Base-by-base conservation (phyloP, 352 stramenopile species). In the Phytophthora constricta region DNA sequence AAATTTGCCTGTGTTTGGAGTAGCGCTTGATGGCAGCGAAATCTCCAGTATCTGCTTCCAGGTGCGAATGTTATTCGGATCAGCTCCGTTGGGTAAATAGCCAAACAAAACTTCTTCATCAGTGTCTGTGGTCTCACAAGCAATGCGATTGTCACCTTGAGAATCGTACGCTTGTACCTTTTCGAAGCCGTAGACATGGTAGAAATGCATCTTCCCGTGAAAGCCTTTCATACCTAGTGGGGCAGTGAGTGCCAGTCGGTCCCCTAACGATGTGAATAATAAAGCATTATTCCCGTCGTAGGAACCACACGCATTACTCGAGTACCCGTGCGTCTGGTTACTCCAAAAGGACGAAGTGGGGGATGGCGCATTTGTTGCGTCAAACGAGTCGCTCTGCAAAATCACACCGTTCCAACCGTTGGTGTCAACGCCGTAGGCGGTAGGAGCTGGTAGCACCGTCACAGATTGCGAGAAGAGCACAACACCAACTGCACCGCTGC, bases 361-460 rank as follows among this genome's bases (percentile, higher is more conserved):
- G 2, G 58, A 14, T 1, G 67, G 51, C 54, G 67, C 62, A 4
- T 45, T 31, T 10, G 34, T 45, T 9, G 60, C 28, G 9, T 91
- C 82, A 33, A 93, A 93, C 17, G 80, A 89, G 43, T 93, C 84
- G 27, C 80, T 84, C 22, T 81, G 57, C 1, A 93, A 45, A 25
- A 84, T 56, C 4, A 86, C 70, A 13, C 84, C 84, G 5, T 61
- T 53, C 84, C 84, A 93, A 13, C 34, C 45, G 2, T 27, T 57
- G 11, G 82, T 72, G 7, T 68, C 60, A 9, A 89, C 68, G 3
- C 50, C 42, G 46, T 80, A 90, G 0, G 63, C 27, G 0, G 66
- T 57, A 19, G 84, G 82, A 22, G 72, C 51, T 13, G 72, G 23
- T 2, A 93, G 54, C 4, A 90, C 70, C 0, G 63, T 33, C 37